These are phyloP conservation scores for Alternaria sp. DNA, from an alignment of 2,329 filamentous ascomycete genomes.

Conservation along the genomic window DNA sequence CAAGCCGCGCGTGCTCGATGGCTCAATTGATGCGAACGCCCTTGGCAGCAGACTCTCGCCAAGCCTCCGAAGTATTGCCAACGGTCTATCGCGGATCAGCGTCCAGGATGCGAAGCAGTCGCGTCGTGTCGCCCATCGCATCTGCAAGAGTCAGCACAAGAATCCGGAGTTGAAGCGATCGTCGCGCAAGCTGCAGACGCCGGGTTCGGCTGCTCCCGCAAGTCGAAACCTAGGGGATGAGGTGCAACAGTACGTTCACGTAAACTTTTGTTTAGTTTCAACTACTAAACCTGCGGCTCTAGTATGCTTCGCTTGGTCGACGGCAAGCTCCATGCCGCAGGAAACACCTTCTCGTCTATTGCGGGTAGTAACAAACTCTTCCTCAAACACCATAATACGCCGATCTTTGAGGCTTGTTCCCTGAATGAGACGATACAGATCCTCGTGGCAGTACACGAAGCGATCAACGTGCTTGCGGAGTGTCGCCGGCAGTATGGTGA, in stretches of 20 bases:
- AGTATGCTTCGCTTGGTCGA: constrained; percentile 46
- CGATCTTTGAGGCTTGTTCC: constrained; percentile 41
- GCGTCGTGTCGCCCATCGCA: constrained; percentile 21
- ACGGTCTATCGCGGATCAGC: constrained; percentile 34
- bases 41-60: constrained; percentile 36
- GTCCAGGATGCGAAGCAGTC: constrained; percentile 31
- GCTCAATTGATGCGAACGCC: constrained; percentile 27
- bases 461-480: constrained; percentile 41
- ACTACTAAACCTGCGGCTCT: constrained; percentile 39
- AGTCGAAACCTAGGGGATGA: constrained; percentile 43
- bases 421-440: constrained; percentile 39
- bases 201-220: constrained; percentile 34
- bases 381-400: constrained; percentile 44
- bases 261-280: constrained; percentile 45
- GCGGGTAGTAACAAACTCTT: constrained; percentile 47
- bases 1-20: constrained; percentile 39
- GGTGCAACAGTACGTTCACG: constrained; percentile 50
- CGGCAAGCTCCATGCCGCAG: constrained; percentile 17
- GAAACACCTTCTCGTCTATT: constrained; percentile 39
- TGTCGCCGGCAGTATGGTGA: constrained; percentile 40
- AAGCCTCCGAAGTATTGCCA: constrained; percentile 41
- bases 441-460: constrained; percentile 42
- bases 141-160: constrained; percentile 21
- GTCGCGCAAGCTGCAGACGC: constrained; percentile 29
- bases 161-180: constrained; percentile 23